Percentiles rank a stretch among this genome's conserved stretches.
Conservation (phyloP, 139 green algal genomes). For the Chlamydomonas incerta region DNA sequence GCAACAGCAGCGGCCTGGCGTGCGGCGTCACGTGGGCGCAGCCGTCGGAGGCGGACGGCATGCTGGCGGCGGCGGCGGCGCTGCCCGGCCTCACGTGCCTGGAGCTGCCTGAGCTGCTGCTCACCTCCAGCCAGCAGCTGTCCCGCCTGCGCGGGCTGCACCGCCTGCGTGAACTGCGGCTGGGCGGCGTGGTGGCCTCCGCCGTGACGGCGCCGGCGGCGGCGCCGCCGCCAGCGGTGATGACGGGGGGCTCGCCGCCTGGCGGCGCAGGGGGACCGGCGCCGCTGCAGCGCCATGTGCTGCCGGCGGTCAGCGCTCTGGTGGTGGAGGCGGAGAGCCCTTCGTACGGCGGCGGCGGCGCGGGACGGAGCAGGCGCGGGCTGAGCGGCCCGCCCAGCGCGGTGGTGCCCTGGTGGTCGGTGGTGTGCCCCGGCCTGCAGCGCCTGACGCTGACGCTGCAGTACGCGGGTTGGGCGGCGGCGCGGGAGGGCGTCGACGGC, state of each 20-base stretch:
- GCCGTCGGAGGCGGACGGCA: slow-evolving; percentile 21
- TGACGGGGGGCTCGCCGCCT: too few relatives aligned
- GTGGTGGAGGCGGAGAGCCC: slow-evolving; percentile 16
- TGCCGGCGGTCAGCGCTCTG: not conserved
- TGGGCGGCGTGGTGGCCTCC: slow-evolving; percentile 30
- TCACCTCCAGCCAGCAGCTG: slow-evolving; percentile 1
- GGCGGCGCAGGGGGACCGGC: too few relatives aligned
- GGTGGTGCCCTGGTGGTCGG: slow-evolving; percentile 13
- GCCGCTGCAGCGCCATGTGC: not conserved
- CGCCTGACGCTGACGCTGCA: slow-evolving; percentile 28
- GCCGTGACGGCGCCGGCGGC: not conserved
- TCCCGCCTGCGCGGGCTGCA: not conserved
- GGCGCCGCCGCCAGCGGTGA: too few relatives aligned
- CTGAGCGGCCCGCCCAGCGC: too few relatives aligned
- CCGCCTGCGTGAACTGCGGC: not conserved
- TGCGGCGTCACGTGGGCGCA: not conserved
- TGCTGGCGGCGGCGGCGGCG: not conserved
- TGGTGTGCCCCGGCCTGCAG: not conserved
- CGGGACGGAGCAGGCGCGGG: too few relatives aligned
- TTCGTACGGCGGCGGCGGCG: slow-evolving; percentile 1
- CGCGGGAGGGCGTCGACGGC: not conserved
- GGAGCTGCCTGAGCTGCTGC: slow-evolving; percentile 29
- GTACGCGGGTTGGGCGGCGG: not conserved
- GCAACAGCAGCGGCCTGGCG: not conserved
- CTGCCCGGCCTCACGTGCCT: not conserved